These are phyloP conservation scores for Kurtzmaniella quercitrusa DNA, from an alignment of 1,139 yeast genomes.

Conservation along the genomic window DNA sequence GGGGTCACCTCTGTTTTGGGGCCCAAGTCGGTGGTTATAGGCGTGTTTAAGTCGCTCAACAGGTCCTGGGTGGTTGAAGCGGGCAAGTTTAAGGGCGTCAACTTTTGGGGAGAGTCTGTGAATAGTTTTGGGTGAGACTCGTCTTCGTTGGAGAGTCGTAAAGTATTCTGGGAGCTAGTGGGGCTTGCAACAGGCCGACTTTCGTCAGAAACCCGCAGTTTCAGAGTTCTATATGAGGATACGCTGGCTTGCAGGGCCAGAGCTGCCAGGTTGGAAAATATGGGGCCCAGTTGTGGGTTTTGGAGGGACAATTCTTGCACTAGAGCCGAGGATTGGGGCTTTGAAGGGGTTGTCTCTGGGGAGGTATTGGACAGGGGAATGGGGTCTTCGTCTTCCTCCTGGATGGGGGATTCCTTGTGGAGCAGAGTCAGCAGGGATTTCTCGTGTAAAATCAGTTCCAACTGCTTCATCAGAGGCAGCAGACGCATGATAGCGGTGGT, in stretches of 20 bases:
- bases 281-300: neutral
- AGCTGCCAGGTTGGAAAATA: neutral
- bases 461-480: constrained; percentile 4
- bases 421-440: constrained; percentile 1
- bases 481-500: constrained; percentile 1
- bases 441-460: neutral
- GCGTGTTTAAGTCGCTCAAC: too few relatives aligned
- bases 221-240: neutral
- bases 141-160: neutral
- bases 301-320: neutral
- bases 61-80: too few relatives aligned
- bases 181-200: neutral
- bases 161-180: neutral
- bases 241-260: neutral
- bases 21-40: too few relatives aligned
- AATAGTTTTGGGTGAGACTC: neutral
- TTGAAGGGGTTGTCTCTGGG: neutral
- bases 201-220: neutral
- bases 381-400: constrained; percentile 1
- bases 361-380: neutral
- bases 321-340: neutral
- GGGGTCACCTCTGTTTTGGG: too few relatives aligned
- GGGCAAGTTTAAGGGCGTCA: neutral
- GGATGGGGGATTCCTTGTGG: too few relatives aligned
- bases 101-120: neutral